Conservation (phyloP, 2,329 filamentous ascomycete species). For the Xylariaceae sp. region DNA sequence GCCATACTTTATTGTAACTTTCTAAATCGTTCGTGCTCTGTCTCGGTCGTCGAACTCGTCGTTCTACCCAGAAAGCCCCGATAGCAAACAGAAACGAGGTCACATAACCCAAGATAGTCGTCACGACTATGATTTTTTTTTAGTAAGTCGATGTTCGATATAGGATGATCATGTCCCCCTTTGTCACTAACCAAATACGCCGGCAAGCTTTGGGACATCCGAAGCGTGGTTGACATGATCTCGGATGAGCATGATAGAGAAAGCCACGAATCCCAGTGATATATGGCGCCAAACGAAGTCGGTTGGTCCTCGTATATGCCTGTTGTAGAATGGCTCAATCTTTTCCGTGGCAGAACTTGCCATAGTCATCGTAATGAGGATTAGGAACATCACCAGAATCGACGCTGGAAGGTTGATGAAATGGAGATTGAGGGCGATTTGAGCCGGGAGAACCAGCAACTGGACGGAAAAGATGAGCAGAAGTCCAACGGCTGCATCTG, state of each 20-base stretch:
- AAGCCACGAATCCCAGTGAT: slow-evolving; percentile 31
- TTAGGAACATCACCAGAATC: slow-evolving; percentile 29
- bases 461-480: slow-evolving; percentile 24
- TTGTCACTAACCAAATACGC: slow-evolving; percentile 26
- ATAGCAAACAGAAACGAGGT: slow-evolving; percentile 22
- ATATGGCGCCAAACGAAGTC: slow-evolving; percentile 32
- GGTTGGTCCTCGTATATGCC: slow-evolving; percentile 27
- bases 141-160: not conserved
- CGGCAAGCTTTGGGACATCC: slow-evolving; percentile 26
- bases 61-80: slow-evolving; percentile 24
- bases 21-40: slow-evolving; percentile 22
- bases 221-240: slow-evolving; percentile 25
- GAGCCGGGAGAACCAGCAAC: slow-evolving; percentile 26
- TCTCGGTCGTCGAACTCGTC: slow-evolving; percentile 18
- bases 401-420: slow-evolving; percentile 30
- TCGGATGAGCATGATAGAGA: slow-evolving; percentile 30
- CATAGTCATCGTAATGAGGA: slow-evolving; percentile 21
- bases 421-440: slow-evolving; percentile 24
- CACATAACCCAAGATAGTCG: slow-evolving; percentile 26
- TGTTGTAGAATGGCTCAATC: slow-evolving; percentile 22
- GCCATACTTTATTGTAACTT: slow-evolving; percentile 22
- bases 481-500: slow-evolving; percentile 26
- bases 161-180: not conserved
- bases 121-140: slow-evolving; percentile 20
- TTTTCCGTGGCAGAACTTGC: slow-evolving; percentile 21